Evolutionary conservation across 2,329 filamentous ascomycete genomes (phyloP), one percentile per base, ranked within the genome.

Genomic region (Paecilomyces formosus): DNA sequence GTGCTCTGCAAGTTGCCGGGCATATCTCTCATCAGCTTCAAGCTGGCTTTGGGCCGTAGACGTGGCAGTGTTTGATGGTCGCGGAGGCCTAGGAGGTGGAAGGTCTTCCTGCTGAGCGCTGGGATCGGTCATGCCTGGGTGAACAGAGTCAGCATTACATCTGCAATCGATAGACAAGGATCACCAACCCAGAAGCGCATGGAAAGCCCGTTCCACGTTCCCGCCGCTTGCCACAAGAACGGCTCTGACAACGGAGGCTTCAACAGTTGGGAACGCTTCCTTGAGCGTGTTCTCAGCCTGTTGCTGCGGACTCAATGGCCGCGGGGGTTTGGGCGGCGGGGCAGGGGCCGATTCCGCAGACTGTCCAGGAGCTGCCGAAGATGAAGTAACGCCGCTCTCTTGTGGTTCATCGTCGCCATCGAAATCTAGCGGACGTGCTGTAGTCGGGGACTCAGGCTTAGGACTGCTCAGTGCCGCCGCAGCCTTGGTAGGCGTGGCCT

Each of bases 191-290:
- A 99, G 82, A 51, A 99, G 82, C 35, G 94, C 94, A 76, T 97
- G 94, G 78, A 99, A 99, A 13, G 94, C 93, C 31, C 91, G 89
- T 74, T 99, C 94, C 54, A 97, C 87, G 68, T 88, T 86, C 60
- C 92, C 93, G 59, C 87, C 83, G 72, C 94, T 97, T 13, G 94
- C 94, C 24, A 84, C 82, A 63, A 99, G 78, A 0, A 99, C 89
- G 30, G 94, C 94, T 74, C 88, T 96, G 73, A 99, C 84, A 53
- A 99, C 88, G 52, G 85, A 74, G 7, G 78, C 72, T 57, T 99
- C 94, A 61, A 97, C 89, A 57, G 79, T 83, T 0, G 94, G 94
- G 68, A 99, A 99, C 0, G 94, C 94, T 74, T 99, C 94, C 73
- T 90, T 93, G 58, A 99, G 81, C 3, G 92, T 97, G 67, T 85